Percentiles rank a stretch among this genome's conserved stretches.
Evolutionary conservation across 768 basidiomycete genomes (phyloP).

Genomic region (Macrolepiota fuliginosa): DNA sequence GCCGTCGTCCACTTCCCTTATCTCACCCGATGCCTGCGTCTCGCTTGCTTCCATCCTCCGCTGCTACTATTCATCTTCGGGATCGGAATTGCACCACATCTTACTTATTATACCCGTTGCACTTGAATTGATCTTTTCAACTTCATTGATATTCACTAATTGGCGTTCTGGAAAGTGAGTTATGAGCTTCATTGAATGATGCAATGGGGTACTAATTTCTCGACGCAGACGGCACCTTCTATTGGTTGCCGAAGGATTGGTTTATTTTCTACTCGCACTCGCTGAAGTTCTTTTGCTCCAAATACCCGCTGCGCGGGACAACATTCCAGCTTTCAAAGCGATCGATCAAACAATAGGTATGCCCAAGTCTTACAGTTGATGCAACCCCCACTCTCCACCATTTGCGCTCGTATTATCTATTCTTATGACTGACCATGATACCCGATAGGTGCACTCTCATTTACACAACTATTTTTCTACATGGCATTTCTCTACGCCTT

Average conservation of each 20-base stretch:
- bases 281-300: slow-evolving; percentile 60
- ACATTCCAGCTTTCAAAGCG: slow-evolving; percentile 42
- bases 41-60: slow-evolving; percentile 71
- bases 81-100: slow-evolving; percentile 33
- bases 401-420: neutral
- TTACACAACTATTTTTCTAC: slow-evolving; percentile 64
- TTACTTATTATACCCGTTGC: slow-evolving; percentile 60
- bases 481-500: slow-evolving; percentile 61
- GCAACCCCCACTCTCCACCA: neutral
- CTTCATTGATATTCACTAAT: slow-evolving; percentile 48
- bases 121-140: slow-evolving; percentile 59
- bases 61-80: slow-evolving; percentile 50
- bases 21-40: slow-evolving; percentile 51
- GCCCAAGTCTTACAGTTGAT: slow-evolving; percentile 19
- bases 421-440: neutral
- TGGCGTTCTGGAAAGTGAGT: slow-evolving; percentile 50
- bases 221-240: slow-evolving; percentile 50
- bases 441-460: slow-evolving; percentile 51
- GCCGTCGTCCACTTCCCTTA: neutral
- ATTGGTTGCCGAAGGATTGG: slow-evolving; percentile 59
- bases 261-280: slow-evolving; percentile 57
- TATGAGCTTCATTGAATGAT: neutral
- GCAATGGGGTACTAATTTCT: neutral
- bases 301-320: slow-evolving; percentile 47
- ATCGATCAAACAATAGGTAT: slow-evolving; percentile 64